Base-by-base conservation (phyloP, 352 stramenopile genomes). In the Globisporangium cystogenes region DNA sequence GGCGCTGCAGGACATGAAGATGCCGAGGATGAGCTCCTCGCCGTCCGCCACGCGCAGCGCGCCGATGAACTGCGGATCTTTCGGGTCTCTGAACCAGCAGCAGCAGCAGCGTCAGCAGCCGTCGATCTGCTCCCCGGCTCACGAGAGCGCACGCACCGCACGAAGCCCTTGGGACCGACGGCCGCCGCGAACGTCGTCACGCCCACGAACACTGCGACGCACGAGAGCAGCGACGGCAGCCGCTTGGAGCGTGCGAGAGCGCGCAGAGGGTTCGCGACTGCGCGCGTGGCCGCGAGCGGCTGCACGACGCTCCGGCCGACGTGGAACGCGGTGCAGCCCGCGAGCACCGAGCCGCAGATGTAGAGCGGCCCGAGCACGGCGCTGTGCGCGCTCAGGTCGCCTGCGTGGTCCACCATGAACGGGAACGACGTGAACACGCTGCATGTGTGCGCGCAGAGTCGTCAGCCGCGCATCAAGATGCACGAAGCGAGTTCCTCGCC, bases 371-470 rank as follows among this genome's bases (percentile, higher is more conserved):
- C 84, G 0, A 60, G 54, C 8, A 72, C 40, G 23, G 77, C 48
- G 41, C 53, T 77, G 7, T 42, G 31, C 1, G 57, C 53, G 46
- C 76, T 88, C 10, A 94, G 68, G 43, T 92, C 84, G 2, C 84
- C 80, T 1, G 84, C 84, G 48, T 94, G 84, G 57, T 94, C 84
- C 6, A 74, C 77, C 84, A 94, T 94, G 68, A 89, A 94, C 52
- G 82, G 84, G 51, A 86, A 94, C n/a, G 82, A 93, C 42, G 84
- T 94, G 52, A 94, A 90, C 15, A 91, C 84, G 1, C 84, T 94
- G 43, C 15, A 62, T 18, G 45, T 7, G 43, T 3, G 18, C 36
- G 14, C 8, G 14, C 4, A 15, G 14, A 7, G n/a, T n/a, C 14
- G 7, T 8, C 21, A 26, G 33, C 7, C 8, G 20, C 31, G 51